Evolutionary conservation across 352 stramenopile species (phyloP).

Genomic region (Phytophthora cactorum): DNA sequence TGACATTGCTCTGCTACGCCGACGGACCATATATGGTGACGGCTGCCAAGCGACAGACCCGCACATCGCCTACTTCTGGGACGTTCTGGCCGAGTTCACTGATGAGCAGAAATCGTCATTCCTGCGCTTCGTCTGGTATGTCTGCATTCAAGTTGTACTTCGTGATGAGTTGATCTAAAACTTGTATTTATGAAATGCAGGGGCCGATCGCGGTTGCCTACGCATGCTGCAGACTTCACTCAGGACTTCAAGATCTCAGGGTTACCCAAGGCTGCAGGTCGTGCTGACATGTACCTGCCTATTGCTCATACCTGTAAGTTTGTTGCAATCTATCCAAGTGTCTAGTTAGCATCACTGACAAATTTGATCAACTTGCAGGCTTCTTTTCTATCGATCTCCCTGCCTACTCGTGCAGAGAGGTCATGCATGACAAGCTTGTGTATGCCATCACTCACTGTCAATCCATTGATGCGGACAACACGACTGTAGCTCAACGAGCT

Average conservation of each 20-base stretch:
- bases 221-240: constrained; percentile 87
- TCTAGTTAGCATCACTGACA: constrained; percentile 11
- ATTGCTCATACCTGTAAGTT: constrained; percentile 87
- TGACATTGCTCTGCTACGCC: constrained; percentile 86
- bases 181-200: constrained; percentile 24
- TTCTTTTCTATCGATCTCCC: constrained; percentile 92
- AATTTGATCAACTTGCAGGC: constrained; percentile 34
- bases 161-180: constrained; percentile 14
- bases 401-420: constrained; percentile 71
- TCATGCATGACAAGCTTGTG: constrained; percentile 86
- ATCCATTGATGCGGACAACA: constrained; percentile 90
- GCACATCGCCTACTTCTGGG: constrained; percentile 93
- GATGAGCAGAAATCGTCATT: constrained; percentile 92
- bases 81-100: constrained; percentile 86
- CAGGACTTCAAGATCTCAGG: constrained; percentile 92
- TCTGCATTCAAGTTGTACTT: not conserved
- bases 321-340: not conserved
- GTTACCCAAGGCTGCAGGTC: constrained; percentile 74
- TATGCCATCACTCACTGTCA: constrained; percentile 91
- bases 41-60: constrained; percentile 85
- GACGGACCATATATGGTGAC: constrained; percentile 91
- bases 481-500: constrained; percentile 85
- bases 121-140: constrained; percentile 88
- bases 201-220: constrained; percentile 89
- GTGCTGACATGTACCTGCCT: constrained; percentile 84